Evolutionary conservation across 805 yeast species (phyloP).

Genomic region (Yamadazyma takamatsuzukensis): DNA sequence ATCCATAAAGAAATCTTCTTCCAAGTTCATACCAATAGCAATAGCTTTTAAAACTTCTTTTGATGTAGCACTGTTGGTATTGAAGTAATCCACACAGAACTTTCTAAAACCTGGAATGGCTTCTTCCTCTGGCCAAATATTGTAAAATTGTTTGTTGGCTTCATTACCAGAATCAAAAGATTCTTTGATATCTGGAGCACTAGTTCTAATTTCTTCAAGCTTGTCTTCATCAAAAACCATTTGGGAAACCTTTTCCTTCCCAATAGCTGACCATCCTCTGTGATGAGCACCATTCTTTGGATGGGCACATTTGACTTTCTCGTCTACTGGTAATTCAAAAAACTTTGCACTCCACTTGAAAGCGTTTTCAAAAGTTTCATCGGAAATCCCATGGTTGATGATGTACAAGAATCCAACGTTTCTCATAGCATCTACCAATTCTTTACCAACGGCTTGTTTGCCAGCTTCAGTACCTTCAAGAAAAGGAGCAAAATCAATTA

Average conservation of each 20-base stretch:
- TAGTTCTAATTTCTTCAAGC: constrained; percentile 18
- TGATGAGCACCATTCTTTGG: constrained; percentile 15
- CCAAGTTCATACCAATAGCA: constrained; percentile 17
- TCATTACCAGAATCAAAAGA: constrained; percentile 25
- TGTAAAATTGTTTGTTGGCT: constrained; percentile 21
- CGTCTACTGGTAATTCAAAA: constrained; percentile 14
- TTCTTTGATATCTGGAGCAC: constrained; percentile 25
- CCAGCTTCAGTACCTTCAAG: constrained; percentile 1
- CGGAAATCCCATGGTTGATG: constrained; percentile 18
- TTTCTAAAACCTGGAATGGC: constrained; percentile 20
- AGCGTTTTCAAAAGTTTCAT: constrained; percentile 12
- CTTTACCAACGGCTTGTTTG: constrained; percentile 13
- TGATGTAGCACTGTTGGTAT: constrained; percentile 13
- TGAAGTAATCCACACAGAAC: constrained; percentile 15
- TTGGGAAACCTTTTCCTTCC: constrained; percentile 18
- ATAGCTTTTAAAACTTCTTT: constrained; percentile 17
- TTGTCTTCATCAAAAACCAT: constrained; percentile 22
- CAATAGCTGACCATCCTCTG: constrained; percentile 18
- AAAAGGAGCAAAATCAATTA: constrained; percentile 8
- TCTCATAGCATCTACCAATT: constrained; percentile 18
- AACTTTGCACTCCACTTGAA: constrained; percentile 18
- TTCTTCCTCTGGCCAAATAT: constrained; percentile 22
- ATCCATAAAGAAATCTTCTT: constrained; percentile 15
- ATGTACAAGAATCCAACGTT: constrained; percentile 20
- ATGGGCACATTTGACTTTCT: constrained; percentile 23